These are phyloP conservation scores for Xylaria polymorpha DNA, from an alignment of 2,329 filamentous ascomycete genomes.

Conservation along the genomic window DNA sequence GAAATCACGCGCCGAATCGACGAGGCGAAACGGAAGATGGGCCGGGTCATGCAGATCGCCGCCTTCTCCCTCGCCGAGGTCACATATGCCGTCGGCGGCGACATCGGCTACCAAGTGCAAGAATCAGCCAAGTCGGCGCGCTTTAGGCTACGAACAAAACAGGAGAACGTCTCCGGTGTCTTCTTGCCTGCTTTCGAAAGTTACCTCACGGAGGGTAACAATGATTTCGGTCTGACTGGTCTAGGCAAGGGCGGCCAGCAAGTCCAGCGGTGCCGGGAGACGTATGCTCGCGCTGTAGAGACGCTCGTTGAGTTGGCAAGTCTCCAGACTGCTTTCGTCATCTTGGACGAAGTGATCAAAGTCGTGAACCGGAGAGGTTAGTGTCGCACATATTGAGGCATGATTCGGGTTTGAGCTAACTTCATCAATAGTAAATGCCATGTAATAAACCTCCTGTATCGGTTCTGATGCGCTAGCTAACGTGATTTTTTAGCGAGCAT, in stretches of 20 bases:
- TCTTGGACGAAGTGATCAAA: slow-evolving; percentile 98
- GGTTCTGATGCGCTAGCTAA: slow-evolving; percentile 39
- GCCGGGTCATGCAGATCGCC: slow-evolving; percentile 98
- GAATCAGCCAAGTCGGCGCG: slow-evolving; percentile 93
- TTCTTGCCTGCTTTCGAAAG: slow-evolving; percentile 94
- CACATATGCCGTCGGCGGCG: slow-evolving; percentile 94
- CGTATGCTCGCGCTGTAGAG: slow-evolving; percentile 94
- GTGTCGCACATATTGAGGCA: slow-evolving; percentile 41
- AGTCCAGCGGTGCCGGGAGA: slow-evolving; percentile 93
- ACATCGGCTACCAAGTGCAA: slow-evolving; percentile 96
- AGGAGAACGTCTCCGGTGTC: slow-evolving; percentile 98
- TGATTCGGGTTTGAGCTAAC: slow-evolving; percentile 45
- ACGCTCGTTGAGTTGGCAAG: slow-evolving; percentile 94
- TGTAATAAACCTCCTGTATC: slow-evolving; percentile 62
- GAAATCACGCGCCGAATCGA: slow-evolving; percentile 98
- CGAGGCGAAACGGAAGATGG: slow-evolving; percentile 99
- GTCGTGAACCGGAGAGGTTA: slow-evolving; percentile 94
- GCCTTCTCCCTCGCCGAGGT: slow-evolving; percentile 98
- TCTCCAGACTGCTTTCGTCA: slow-evolving; percentile 97
- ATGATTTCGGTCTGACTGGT: slow-evolving; percentile 95
- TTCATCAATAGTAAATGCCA: slow-evolving; percentile 79
- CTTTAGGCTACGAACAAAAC: slow-evolving; percentile 92
- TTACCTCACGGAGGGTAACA: slow-evolving; percentile 87
- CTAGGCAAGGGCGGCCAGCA: slow-evolving; percentile 97
- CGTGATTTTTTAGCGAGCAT: slow-evolving; percentile 69